phyloP scores from a whole-genome alignment of 2,329 filamentous ascomycete species.

The Chaetomium sp. region DNA sequence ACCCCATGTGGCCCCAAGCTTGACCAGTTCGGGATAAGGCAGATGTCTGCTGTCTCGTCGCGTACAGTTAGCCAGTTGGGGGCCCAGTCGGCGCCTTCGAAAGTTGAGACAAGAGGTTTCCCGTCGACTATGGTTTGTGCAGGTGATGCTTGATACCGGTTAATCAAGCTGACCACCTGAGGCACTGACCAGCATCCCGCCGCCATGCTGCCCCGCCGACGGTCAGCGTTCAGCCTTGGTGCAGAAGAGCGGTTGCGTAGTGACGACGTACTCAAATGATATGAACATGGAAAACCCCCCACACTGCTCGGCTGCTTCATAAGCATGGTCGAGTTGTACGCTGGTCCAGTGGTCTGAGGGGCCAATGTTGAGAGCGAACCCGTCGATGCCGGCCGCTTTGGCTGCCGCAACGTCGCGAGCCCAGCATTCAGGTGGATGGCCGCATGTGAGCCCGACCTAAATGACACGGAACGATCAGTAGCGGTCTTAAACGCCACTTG shows the following conservation, averaged over 20 bases:
- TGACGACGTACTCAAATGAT: slow-evolving; percentile 38
- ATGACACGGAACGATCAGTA: neutral
- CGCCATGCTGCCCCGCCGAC: slow-evolving; percentile 36
- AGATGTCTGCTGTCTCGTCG: slow-evolving; percentile 42
- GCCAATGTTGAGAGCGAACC: slow-evolving; percentile 47
- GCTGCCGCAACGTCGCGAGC: slow-evolving; percentile 41
- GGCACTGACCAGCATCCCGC: slow-evolving; percentile 32
- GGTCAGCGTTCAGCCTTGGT: slow-evolving; percentile 12
- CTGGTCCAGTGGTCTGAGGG: slow-evolving; percentile 40
- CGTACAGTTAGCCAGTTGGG: slow-evolving; percentile 48
- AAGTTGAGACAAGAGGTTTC: slow-evolving; percentile 53
- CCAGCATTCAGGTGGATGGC: slow-evolving; percentile 40
- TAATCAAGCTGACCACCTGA: slow-evolving; percentile 39
- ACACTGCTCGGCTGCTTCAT: slow-evolving; percentile 38
- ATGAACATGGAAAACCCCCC: slow-evolving; percentile 43
- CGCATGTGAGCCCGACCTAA: slow-evolving; percentile 41
- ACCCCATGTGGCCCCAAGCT: slow-evolving; percentile 44
- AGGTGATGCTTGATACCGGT: slow-evolving; percentile 41
- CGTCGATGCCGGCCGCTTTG: slow-evolving; percentile 44
- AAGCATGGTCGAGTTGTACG: slow-evolving; percentile 40
- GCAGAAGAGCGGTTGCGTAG: neutral
- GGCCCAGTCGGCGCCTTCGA: slow-evolving; percentile 50
- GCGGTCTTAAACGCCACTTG: neutral
- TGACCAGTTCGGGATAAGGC: slow-evolving; percentile 50
- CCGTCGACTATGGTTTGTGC: slow-evolving; percentile 47